Evolutionary conservation across 176 grass and related monocot species (phyloP).

Genomic region (Leersia perrieri): DNA sequence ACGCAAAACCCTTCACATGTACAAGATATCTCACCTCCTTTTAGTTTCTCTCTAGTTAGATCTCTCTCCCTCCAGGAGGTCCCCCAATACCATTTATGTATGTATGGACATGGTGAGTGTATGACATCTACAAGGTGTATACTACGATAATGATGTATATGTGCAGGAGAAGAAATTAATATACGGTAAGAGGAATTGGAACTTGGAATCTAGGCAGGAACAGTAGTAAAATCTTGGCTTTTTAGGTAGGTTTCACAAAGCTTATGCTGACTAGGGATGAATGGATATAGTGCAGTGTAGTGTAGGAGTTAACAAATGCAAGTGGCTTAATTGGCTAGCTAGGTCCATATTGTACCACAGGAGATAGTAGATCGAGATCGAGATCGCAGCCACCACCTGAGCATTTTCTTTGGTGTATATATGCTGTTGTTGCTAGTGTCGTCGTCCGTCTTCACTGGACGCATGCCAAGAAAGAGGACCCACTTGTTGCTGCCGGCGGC

Average conservation of each 20-base stretch:
- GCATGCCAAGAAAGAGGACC: conserved; percentile 81
- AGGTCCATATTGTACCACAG: conserved; percentile 49
- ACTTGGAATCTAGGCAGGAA: not conserved
- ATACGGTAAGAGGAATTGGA: not conserved
- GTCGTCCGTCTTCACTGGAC: conserved; percentile 57
- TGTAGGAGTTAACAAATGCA: not conserved
- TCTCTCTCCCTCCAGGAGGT: not conserved
- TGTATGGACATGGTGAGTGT: conserved; percentile 32
- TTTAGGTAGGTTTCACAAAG: conserved; percentile 1
- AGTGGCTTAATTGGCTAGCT: not conserved
- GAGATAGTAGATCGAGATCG: conserved; percentile 6
- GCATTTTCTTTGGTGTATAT: conserved; percentile 3
- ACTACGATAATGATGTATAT: conserved; percentile 20
- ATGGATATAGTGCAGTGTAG: not conserved
- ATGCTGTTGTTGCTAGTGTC: not conserved
- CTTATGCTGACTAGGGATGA: not conserved
- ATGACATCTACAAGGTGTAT: conserved; percentile 37
- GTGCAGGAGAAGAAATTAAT: conserved; percentile 22
- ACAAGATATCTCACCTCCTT: not conserved
- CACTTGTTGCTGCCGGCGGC: conserved; percentile 25
- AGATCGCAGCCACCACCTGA: conserved; percentile 26
- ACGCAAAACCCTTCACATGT: not conserved
- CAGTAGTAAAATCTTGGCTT: not conserved
- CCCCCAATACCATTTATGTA: conserved; percentile 18
- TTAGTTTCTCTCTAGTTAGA: not conserved